Evolutionary conservation across 2,329 filamentous ascomycete species (phyloP).

Genomic region (Rasamsonia emersonii): DNA sequence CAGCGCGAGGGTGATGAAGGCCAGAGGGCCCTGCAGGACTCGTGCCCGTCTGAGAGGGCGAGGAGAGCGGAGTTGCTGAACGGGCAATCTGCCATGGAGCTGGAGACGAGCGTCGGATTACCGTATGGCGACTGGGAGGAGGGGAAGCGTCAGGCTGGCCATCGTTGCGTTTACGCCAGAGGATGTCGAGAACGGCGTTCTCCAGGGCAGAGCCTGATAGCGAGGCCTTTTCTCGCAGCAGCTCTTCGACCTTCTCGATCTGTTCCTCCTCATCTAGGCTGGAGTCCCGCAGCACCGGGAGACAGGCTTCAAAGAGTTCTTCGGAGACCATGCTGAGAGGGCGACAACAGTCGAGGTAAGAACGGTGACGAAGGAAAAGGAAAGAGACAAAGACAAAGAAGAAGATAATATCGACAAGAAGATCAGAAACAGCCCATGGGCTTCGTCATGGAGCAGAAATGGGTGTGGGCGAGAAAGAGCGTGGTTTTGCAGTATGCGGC

Average conservation of each 20-base stretch:
- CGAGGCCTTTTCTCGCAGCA: constrained; percentile 66
- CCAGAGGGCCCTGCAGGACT: constrained; percentile 79
- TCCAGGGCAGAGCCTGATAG: constrained; percentile 68
- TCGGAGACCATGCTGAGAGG: constrained; percentile 68
- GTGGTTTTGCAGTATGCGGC: no score
- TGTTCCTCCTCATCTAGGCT: constrained; percentile 82
- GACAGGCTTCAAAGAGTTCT: constrained; percentile 78
- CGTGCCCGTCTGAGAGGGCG: constrained; percentile 65
- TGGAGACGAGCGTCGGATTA: constrained; percentile 82
- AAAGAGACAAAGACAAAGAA: not conserved
- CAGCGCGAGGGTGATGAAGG: constrained; percentile 62
- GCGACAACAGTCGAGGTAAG: not conserved
- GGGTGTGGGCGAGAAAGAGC: no score
- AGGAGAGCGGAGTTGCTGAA: constrained; percentile 70
- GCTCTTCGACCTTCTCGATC: constrained; percentile 75
- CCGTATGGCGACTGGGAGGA: constrained; percentile 73
- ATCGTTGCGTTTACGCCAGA: constrained; percentile 51
- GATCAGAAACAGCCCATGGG: no score
- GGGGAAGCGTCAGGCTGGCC: constrained; percentile 53
- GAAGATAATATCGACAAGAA: no score
- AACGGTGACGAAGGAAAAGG: not conserved
- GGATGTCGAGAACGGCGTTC: constrained; percentile 73
- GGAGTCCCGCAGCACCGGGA: constrained; percentile 71
- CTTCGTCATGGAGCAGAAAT: no score
- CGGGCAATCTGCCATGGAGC: constrained; percentile 80